A percentile compares a stretch with the other conserved stretches of the same genome.
Conservation (phyloP, 2,329 filamentous ascomycete genomes). For the Dryadomyces quercus-mongolicae region DNA sequence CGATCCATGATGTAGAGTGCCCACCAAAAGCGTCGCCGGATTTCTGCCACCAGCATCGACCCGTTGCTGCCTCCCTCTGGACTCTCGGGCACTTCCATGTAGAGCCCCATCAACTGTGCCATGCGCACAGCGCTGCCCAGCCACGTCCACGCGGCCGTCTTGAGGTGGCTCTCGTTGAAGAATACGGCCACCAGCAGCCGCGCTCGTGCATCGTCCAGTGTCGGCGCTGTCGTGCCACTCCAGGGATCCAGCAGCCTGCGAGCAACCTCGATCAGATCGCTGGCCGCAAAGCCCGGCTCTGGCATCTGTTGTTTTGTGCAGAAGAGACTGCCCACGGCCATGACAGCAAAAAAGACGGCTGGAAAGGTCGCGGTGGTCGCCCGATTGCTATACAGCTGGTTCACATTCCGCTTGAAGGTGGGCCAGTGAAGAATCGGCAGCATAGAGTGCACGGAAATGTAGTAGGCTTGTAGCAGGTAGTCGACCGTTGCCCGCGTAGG, state of each 20-base stretch:
- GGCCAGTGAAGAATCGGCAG: conserved; percentile 86
- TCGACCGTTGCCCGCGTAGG: conserved; percentile 61
- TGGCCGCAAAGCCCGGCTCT: conserved; percentile 38
- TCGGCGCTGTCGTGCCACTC: conserved; percentile 61
- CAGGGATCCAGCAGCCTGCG: conserved; percentile 65
- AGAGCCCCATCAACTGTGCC: conserved; percentile 73
- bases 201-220: conserved; percentile 62
- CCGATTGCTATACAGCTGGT: conserved; percentile 55
- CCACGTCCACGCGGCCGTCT: conserved; percentile 78
- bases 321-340: conserved; percentile 74
- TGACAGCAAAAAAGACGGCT: conserved; percentile 68
- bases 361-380: conserved; percentile 46
- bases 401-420: conserved; percentile 63
- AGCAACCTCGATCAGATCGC: conserved; percentile 60
- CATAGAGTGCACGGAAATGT: conserved; percentile 62
- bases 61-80: background rate
- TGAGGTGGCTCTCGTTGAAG: conserved; percentile 75
- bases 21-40: conserved; percentile 88
- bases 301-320: conserved; percentile 54
- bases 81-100: conserved; percentile 49
- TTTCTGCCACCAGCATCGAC: conserved; percentile 58
- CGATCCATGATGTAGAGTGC: conserved; percentile 83
- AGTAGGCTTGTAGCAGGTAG: conserved; percentile 63
- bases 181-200: conserved; percentile 66
- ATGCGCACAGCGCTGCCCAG: conserved; percentile 67